Evolutionary conservation across 768 basidiomycete species (phyloP).

Genomic region (Termitomyces sp.): DNA sequence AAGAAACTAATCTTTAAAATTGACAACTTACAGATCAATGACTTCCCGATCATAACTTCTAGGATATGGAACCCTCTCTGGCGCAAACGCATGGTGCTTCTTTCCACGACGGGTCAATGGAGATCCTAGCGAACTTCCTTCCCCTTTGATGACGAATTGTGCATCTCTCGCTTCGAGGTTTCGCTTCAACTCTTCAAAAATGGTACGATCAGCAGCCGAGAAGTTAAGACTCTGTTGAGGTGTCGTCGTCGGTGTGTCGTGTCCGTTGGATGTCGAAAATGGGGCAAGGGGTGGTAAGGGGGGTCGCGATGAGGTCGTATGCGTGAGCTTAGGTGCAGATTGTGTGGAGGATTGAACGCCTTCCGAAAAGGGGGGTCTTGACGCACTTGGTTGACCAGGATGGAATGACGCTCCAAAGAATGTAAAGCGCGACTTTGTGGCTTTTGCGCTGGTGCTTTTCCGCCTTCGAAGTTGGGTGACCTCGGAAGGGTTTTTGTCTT

Average conservation of each 20-base stretch:
- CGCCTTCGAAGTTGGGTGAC: slow-evolving; percentile 27
- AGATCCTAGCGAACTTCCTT: slow-evolving; percentile 25
- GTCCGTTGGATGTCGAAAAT: slow-evolving; percentile 1
- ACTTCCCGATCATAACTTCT: slow-evolving; percentile 60
- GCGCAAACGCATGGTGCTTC: slow-evolving; percentile 52
- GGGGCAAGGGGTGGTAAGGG: slow-evolving; percentile 6
- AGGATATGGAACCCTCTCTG: slow-evolving; percentile 62
- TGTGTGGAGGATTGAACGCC: neutral
- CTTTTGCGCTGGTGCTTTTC: slow-evolving; percentile 30
- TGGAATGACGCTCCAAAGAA: slow-evolving; percentile 15
- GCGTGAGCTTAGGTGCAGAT: slow-evolving; percentile 11
- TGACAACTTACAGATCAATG: slow-evolving; percentile 58
- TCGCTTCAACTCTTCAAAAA: slow-evolving; percentile 52
- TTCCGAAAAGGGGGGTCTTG: neutral
- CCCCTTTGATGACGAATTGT: slow-evolving; percentile 53
- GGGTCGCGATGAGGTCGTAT: slow-evolving; percentile 6
- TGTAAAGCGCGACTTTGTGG: slow-evolving; percentile 17
- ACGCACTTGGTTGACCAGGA: neutral
- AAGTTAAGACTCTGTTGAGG: slow-evolving; percentile 33
- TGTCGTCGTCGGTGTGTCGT: slow-evolving; percentile 4
- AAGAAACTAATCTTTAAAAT: slow-evolving; percentile 3
- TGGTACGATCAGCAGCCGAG: slow-evolving; percentile 60
- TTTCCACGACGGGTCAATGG: slow-evolving; percentile 33
- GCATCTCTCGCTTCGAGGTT: slow-evolving; percentile 49
- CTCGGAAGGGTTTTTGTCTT: slow-evolving; percentile 21